Evolutionary conservation across 441 rosid species (phyloP).

Genomic region (Populus hybrid): DNA sequence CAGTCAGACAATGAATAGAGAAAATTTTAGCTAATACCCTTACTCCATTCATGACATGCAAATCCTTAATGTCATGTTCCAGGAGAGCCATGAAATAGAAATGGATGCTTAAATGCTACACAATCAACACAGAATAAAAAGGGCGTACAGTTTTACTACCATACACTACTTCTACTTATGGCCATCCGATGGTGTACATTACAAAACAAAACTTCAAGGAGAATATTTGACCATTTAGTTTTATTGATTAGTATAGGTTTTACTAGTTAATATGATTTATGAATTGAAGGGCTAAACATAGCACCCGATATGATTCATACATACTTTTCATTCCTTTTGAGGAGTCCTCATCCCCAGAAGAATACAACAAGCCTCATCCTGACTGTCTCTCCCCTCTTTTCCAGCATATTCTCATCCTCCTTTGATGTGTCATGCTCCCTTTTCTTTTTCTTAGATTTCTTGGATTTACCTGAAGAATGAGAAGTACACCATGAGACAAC

Average conservation of each 20-base stretch:
- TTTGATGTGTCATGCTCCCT: constrained; percentile 30
- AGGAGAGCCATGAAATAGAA: neutral
- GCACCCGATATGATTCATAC: neutral
- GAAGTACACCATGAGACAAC: constrained; percentile 6
- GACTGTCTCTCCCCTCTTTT: constrained; percentile 34
- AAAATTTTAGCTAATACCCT: neutral
- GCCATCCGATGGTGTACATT: neutral
- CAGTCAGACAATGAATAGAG: neutral
- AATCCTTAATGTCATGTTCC: neutral
- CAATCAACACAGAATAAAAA: neutral
- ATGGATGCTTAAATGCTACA: neutral
- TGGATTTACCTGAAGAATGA: constrained; percentile 41
- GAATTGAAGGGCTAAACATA: neutral
- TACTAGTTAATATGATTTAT: neutral
- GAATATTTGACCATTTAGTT: neutral
- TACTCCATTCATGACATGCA: neutral
- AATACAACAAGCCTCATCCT: constrained; percentile 53
- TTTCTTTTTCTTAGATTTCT: constrained; percentile 54
- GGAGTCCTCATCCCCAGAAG: constrained; percentile 84
- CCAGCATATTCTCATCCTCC: constrained; percentile 21
- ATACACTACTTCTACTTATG: neutral
- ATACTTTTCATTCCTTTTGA: constrained; percentile 91
- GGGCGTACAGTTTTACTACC: neutral
- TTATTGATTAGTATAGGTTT: neutral
- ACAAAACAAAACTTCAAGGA: neutral